Percentiles rank a stretch among this genome's conserved stretches.
Evolutionary conservation across 441 rosid species (phyloP).

Genomic region (Pelargonium australe): DNA sequence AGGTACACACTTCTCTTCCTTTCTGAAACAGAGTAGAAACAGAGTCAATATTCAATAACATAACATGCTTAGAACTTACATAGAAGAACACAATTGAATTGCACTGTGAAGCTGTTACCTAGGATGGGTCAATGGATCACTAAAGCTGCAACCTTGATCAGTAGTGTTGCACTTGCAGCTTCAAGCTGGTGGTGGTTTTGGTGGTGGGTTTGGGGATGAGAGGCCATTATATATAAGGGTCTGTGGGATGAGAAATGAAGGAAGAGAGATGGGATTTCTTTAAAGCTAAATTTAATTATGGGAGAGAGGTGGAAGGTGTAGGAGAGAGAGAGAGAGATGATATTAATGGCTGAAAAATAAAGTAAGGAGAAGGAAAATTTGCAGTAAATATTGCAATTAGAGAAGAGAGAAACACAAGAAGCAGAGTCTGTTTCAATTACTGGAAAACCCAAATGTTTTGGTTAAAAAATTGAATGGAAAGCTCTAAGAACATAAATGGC

Average conservation of each 20-base stretch:
- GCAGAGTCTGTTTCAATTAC: too few relatives aligned
- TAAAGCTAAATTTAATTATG: slow-evolving; percentile 74
- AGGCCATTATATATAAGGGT: slow-evolving; percentile 49
- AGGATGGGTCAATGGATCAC: neutral
- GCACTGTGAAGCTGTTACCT: slow-evolving; percentile 25
- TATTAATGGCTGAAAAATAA: slow-evolving; percentile 40
- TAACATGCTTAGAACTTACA: neutral
- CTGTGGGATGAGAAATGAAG: slow-evolving; percentile 17
- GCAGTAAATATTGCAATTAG: slow-evolving; percentile 37
- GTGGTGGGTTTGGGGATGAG: slow-evolving; percentile 24
- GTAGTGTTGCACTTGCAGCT: slow-evolving; percentile 6
- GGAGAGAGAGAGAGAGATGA: slow-evolving; percentile 33
- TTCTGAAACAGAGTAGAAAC: neutral
- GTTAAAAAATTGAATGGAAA: too few relatives aligned
- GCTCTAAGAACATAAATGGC: too few relatives aligned
- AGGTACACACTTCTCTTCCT: slow-evolving; percentile 14
- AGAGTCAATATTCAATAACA: neutral
- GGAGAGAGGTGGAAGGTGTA: slow-evolving; percentile 43
- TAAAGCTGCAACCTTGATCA: slow-evolving; percentile 15
- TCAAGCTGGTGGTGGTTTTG: neutral
- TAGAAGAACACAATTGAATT: neutral
- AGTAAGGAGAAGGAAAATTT: slow-evolving; percentile 25
- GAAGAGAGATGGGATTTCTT: slow-evolving; percentile 43
- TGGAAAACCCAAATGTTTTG: too few relatives aligned
- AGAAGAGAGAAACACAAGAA: too few relatives aligned